Percentiles rank a stretch among this genome's conserved stretches.
These are phyloP conservation scores for Microsporum canis DNA, from an alignment of 2,329 filamentous ascomycete species.

Conservation along the genomic window DNA sequence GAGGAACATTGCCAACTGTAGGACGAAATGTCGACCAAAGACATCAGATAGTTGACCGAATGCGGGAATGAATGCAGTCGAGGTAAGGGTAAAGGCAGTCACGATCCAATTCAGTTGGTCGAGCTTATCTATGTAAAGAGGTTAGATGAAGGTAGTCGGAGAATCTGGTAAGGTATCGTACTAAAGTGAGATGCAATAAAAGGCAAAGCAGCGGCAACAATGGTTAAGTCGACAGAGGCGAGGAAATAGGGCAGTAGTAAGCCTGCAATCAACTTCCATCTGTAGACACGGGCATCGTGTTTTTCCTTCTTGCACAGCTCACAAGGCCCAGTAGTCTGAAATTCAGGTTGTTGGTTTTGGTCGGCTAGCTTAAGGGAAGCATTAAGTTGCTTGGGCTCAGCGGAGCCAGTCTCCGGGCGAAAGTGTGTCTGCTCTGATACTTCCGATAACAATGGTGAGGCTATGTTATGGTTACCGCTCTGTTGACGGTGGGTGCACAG, in stretches of 20 bases:
- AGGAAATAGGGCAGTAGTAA: constrained; percentile 51
- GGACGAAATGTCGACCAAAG: constrained; percentile 49
- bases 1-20: constrained; percentile 47
- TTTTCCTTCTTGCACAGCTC: constrained; percentile 25
- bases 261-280: constrained; percentile 49
- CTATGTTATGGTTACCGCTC: not conserved
- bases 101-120: constrained; percentile 58
- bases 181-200: constrained; percentile 56
- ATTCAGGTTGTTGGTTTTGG: not conserved
- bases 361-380: not conserved
- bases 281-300: constrained; percentile 33
- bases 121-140: constrained; percentile 33
- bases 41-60: constrained; percentile 56
- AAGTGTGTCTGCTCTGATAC: not conserved
- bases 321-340: constrained; percentile 10
- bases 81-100: constrained; percentile 56
- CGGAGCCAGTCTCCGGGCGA: not conserved
- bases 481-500: constrained; percentile 13
- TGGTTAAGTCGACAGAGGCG: constrained; percentile 53
- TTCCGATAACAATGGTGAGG: not conserved
- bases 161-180: constrained; percentile 22
- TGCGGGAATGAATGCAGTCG: constrained; percentile 55
- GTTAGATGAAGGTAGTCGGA: not conserved
- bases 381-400: not conserved
- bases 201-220: constrained; percentile 49